Base-by-base conservation (phyloP, 2,329 filamentous ascomycete species). In the Neoascochyta sp. region DNA sequence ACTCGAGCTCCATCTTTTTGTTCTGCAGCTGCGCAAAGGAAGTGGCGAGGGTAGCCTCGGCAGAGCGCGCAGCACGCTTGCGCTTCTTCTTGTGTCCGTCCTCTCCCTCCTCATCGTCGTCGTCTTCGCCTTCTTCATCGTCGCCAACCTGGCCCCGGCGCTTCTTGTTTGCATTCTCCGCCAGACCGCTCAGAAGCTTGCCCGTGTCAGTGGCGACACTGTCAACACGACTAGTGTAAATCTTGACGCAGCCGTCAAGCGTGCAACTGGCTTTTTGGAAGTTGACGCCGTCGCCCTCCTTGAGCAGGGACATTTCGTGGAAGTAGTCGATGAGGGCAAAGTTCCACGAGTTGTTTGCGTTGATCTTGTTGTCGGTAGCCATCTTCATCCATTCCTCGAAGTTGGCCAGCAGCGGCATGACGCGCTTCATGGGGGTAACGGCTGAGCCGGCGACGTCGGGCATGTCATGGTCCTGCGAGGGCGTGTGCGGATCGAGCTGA, bases 301-400 rank as follows among this genome's bases (percentile, higher is more conserved):
- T 94, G 26, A 98, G 72, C 23, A 98, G 70, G 1, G 88, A 95
- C 92, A 98, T 96, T 57, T 98, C 92, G 64, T 98, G 90, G 56
- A 98, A 98, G 66, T 98, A 98, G 64, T 98, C 92, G 59, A 98
- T 98, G 11, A 98, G 76, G n/a, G 92, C 92, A 67, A 98, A 96
- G 64, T 96, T 96, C 92, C 92, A 98, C 16, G 89, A 95, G 64
- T 98, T 98, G 37, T 83, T 80, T 27, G 92, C 90, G 61, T 96
- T 98, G 73, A 98, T 98, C 61, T 73, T 74, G 54, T 98, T 98
- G 69, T 98, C 92, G 10, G 92, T 96, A 2, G 92, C 92, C 88
- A 98, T 94, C 74, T 96, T 98, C 88, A 98, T 96, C 92, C 90
- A 96, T 62, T 98, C 92, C 63, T 98, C 92, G 53, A 96, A 98